A percentile compares a stretch with the other conserved stretches of the same genome.
Conservation (phyloP, 2,329 filamentous ascomycete species). For the Aspergillus carbonarius region DNA sequence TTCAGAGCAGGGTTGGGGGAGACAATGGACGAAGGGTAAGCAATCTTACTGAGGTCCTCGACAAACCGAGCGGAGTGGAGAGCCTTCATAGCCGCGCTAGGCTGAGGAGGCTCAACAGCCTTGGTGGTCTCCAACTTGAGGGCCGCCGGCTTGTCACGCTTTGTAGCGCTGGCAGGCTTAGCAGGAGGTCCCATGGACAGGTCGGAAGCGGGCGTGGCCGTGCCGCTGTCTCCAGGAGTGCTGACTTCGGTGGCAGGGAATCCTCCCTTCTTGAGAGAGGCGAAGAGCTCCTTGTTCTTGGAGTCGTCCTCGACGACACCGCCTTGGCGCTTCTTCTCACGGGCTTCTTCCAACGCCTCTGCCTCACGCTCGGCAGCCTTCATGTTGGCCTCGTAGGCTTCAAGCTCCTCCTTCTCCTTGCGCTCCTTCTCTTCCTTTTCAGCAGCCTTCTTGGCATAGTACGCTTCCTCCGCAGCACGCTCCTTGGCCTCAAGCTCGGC, state of each 20-base stretch:
- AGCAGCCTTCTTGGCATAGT: constrained; percentile 73
- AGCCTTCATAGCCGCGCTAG: constrained; percentile 88
- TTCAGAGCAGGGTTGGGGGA: constrained; percentile 94
- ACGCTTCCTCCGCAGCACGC: constrained; percentile 45
- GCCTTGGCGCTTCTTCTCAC: constrained; percentile 42
- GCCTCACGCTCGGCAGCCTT: constrained; percentile 50
- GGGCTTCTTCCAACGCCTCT: constrained; percentile 48
- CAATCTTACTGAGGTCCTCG: constrained; percentile 71
- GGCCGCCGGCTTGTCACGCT: constrained; percentile 75
- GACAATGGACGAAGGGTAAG: constrained; percentile 79
- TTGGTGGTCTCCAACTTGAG: constrained; percentile 88
- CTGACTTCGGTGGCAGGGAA: constrained; percentile 37
- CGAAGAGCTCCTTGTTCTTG: constrained; percentile 42
- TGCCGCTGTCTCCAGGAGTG: constrained; percentile 46
- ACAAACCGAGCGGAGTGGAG: constrained; percentile 90
- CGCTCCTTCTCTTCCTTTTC: constrained; percentile 59
- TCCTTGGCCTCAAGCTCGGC: constrained; percentile 50
- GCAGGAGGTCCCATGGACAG: constrained; percentile 48
- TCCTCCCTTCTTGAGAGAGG: constrained; percentile 45
- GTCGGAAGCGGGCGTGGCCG: constrained; percentile 49
- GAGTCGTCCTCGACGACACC: constrained; percentile 32
- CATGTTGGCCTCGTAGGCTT: constrained; percentile 48
- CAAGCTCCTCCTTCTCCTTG: constrained; percentile 48
- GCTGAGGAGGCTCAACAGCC: constrained; percentile 84
- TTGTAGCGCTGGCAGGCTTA: constrained; percentile 60